These are phyloP conservation scores for Dovyalis caffra DNA, from an alignment of 345 rosid genomes.

Conservation along the genomic window DNA sequence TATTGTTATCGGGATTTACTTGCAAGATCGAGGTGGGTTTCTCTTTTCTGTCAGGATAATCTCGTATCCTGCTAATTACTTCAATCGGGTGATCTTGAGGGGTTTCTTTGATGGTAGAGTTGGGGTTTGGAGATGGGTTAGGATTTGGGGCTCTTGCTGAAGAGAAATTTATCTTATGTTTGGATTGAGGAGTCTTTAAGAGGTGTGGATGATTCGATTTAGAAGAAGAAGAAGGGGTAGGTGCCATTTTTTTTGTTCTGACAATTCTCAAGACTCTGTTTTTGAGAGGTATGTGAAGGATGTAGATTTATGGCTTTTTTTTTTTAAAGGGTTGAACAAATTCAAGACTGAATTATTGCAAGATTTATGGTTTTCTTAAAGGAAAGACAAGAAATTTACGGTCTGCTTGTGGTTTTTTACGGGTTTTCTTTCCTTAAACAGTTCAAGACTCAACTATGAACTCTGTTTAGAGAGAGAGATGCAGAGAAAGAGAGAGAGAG, in stretches of 20 bases:
- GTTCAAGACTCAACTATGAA: background rate
- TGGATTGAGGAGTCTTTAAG: conserved; percentile 70
- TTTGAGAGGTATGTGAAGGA: background rate
- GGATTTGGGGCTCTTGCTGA: conserved; percentile 34
- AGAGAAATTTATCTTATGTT: conserved; percentile 65
- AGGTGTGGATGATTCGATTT: conserved; percentile 31
- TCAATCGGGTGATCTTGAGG: conserved; percentile 82
- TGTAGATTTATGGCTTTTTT: background rate
- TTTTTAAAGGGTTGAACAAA: background rate
- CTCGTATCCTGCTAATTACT: conserved; percentile 78
- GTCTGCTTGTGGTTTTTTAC: background rate
- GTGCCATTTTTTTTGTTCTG: conserved; percentile 49
- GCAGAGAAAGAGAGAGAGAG: conserved; percentile 12
- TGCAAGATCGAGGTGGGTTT: conserved; percentile 52
- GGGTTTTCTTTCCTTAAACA: background rate
- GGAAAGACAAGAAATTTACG: background rate
- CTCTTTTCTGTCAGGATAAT: conserved; percentile 63
- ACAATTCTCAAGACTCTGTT: background rate
- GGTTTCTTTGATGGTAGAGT: conserved; percentile 39
- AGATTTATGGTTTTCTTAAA: background rate
- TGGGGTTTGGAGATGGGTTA: conserved; percentile 47
- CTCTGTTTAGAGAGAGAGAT: background rate
- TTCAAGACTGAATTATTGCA: background rate
- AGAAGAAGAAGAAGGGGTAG: conserved; percentile 54
- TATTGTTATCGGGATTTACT: conserved; percentile 51